Conservation (phyloP, 352 stramenopile genomes). For the Phytophthora fragariae region DNA sequence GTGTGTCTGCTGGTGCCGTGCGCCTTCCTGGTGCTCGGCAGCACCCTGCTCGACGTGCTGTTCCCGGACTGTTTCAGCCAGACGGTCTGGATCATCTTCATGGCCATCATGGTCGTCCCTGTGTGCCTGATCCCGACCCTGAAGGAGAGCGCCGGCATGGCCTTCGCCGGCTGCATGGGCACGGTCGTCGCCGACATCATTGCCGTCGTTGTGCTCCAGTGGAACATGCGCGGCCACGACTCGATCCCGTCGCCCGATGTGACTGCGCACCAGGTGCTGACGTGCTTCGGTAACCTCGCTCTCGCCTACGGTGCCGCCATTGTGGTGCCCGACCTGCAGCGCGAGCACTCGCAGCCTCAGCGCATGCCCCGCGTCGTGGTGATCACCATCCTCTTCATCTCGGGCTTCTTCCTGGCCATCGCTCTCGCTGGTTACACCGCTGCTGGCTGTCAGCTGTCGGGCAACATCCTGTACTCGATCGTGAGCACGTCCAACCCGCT, state of each 20-base stretch:
- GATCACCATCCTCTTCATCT: conserved; percentile 47
- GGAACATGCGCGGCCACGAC: conserved; percentile 44
- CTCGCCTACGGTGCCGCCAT: conserved; percentile 53
- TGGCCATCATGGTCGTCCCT: conserved; percentile 44
- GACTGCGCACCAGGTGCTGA: conserved; percentile 44
- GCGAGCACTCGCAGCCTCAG: conserved; percentile 20
- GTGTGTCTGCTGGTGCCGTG: conserved; percentile 44
- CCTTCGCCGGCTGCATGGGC: conserved; percentile 45
- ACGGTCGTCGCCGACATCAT: conserved; percentile 49
- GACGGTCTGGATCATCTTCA: conserved; percentile 51
- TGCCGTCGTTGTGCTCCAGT: conserved; percentile 36
- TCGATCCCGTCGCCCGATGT: conserved; percentile 37
- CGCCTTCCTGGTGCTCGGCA: conserved; percentile 51
- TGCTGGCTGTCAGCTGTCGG: conserved; percentile 52
- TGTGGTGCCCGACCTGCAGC: conserved; percentile 48
- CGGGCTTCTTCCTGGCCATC: conserved; percentile 42
- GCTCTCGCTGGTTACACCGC: conserved; percentile 42
- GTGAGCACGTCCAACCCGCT: conserved; percentile 14
- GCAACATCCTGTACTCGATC: conserved; percentile 37
- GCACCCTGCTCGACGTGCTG: conserved; percentile 39
- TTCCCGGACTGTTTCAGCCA: conserved; percentile 45
- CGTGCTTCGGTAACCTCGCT: conserved; percentile 48
- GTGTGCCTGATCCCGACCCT: conserved; percentile 49
- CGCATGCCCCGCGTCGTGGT: conserved; percentile 51
- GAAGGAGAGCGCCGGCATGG: conserved; percentile 30